These are phyloP conservation scores for Mortierella sp. DNA, from an alignment of 371 early-diverging fungal species.

Conservation along the genomic window DNA sequence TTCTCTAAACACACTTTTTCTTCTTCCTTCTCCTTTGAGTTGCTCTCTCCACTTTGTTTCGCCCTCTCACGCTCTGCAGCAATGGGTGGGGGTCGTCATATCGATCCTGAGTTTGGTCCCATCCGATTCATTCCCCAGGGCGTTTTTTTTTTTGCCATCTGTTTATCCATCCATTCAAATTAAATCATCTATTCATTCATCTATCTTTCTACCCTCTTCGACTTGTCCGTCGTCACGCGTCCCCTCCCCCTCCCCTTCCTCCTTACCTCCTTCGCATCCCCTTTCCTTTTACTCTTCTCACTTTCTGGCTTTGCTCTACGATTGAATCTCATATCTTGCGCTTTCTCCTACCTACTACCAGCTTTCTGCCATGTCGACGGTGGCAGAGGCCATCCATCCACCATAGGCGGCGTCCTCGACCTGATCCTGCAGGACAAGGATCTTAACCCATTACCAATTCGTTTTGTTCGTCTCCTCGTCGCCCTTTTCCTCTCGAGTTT, in stretches of 20 bases:
- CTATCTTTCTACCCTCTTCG: too few relatives aligned
- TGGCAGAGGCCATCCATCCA: constrained; percentile 32
- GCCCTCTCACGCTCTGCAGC: too few relatives aligned
- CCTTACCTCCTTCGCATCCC: neutral
- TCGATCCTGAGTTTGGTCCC: too few relatives aligned
- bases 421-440: constrained; percentile 30
- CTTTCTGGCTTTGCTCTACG: too few relatives aligned
- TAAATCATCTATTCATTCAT: too few relatives aligned
- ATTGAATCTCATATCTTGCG: too few relatives aligned
- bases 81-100: too few relatives aligned
- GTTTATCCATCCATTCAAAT: too few relatives aligned
- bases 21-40: neutral
- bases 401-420: constrained; percentile 35
- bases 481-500: constrained; percentile 33
- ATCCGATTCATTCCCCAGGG: too few relatives aligned
- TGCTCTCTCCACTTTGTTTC: constrained; percentile 1
- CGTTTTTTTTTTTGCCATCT: too few relatives aligned
- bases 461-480: constrained; percentile 20
- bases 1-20: neutral
- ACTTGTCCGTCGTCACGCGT: too few relatives aligned
- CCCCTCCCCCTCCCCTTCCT: neutral
- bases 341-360: too few relatives aligned
- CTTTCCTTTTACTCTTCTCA: neutral
- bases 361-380: constrained; percentile 29
- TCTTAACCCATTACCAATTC: constrained; percentile 18